phyloP scores from a whole-genome alignment of 768 basidiomycete genomes.

The Scleroderma bovista region DNA sequence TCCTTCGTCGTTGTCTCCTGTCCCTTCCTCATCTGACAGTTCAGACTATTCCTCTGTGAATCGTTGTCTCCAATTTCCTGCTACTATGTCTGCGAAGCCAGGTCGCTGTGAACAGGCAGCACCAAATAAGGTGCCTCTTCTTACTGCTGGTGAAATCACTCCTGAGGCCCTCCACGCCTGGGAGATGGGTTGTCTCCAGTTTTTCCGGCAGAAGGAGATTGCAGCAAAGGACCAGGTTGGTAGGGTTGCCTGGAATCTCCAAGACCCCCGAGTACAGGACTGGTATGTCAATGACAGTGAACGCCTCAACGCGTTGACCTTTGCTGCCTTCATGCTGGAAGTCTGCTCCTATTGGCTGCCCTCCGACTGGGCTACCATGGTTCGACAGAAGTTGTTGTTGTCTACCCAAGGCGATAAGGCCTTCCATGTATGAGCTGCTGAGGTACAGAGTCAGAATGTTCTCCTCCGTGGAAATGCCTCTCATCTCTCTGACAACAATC shows the following conservation, averaged over 20 bases:
- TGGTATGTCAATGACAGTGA: slow-evolving; percentile 5
- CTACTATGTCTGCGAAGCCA: background rate
- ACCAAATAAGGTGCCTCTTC: background rate
- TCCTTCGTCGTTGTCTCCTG: background rate
- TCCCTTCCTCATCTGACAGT: background rate
- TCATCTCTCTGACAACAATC: background rate
- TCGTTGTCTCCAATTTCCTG: background rate
- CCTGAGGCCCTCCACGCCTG: background rate
- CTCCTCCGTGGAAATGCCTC: background rate
- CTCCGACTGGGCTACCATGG: background rate
- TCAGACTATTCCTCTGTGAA: background rate
- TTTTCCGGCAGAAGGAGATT: background rate
- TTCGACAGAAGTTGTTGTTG: background rate
- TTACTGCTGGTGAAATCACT: slow-evolving; percentile 2
- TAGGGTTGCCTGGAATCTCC: slow-evolving; percentile 4
- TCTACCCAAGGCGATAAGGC: background rate
- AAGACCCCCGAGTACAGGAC: background rate
- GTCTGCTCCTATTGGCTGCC: background rate
- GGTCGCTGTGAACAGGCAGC: background rate
- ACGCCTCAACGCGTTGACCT: background rate
- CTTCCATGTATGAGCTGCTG: background rate
- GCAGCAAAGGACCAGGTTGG: background rate
- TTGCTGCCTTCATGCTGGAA: slow-evolving; percentile 2
- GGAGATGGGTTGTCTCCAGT: slow-evolving; percentile 4
- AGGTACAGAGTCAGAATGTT: background rate